Conservation (phyloP, 1,284 basidiomycete species). For the Ustilago hordei region DNA sequence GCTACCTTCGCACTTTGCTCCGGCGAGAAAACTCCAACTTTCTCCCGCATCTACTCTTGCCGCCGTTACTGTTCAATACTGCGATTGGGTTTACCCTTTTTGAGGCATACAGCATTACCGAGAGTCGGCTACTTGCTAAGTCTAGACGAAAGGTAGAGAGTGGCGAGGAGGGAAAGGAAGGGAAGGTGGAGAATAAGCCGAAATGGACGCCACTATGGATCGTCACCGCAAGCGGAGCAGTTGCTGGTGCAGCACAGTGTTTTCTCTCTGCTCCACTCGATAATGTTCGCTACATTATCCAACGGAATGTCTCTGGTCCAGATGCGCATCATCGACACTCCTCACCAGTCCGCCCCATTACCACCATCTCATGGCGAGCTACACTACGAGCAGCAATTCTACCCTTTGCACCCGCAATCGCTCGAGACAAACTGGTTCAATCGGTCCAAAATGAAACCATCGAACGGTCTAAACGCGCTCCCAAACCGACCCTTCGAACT, state of each 20-base stretch:
- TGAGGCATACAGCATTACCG: constrained; percentile 65
- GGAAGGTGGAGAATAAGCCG: constrained; percentile 9
- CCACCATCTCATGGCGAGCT: constrained; percentile 61
- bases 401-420: constrained; percentile 61
- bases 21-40: constrained; percentile 60
- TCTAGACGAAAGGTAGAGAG: constrained; percentile 10
- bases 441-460: constrained; percentile 50
- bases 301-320: constrained; percentile 40
- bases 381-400: constrained; percentile 64
- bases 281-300: constrained; percentile 70
- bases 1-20: constrained; percentile 68
- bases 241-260: constrained; percentile 70
- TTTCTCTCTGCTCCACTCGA: constrained; percentile 71
- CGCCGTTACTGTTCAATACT: constrained; percentile 69
- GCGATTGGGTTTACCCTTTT: constrained; percentile 70
- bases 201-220: constrained; percentile 61
- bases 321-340: constrained; percentile 9
- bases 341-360: constrained; percentile 8
- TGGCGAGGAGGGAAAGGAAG: constrained; percentile 3
- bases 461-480: constrained; percentile 34
- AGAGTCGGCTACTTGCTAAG: constrained; percentile 43
- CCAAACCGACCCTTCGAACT: constrained; percentile 24
- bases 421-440: constrained; percentile 48
- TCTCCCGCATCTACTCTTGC: constrained; percentile 61
- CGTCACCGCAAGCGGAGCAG: constrained; percentile 64